phyloP scores from a whole-genome alignment of 1,284 basidiomycete genomes.

The Fistulinella cinereoalba region DNA sequence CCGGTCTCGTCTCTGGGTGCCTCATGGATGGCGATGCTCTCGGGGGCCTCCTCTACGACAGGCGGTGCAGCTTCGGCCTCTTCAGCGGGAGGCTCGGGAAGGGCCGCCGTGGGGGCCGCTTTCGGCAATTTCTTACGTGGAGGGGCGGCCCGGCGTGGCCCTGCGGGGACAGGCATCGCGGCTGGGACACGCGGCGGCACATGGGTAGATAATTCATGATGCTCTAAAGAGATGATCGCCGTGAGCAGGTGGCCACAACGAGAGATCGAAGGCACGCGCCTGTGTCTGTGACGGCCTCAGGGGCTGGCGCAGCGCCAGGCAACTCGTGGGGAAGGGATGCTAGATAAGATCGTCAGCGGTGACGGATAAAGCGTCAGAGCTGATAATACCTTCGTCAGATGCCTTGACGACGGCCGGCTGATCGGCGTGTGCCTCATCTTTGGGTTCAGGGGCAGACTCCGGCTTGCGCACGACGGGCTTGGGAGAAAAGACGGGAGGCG shows the following conservation, averaged over 20 bases:
- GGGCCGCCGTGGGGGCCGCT: constrained; percentile 31
- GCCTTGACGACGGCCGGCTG: constrained; percentile 7
- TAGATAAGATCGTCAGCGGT: constrained; percentile 7
- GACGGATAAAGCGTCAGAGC: neutral
- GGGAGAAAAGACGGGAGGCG: constrained; percentile 62
- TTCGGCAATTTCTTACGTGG: constrained; percentile 63
- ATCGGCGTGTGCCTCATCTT: constrained; percentile 21
- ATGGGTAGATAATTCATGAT: constrained; percentile 27
- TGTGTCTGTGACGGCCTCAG: constrained; percentile 8
- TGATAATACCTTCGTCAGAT: constrained; percentile 18
- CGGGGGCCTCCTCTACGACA: constrained; percentile 1
- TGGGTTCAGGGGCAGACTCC: constrained; percentile 11
- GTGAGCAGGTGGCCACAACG: neutral
- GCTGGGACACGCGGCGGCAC: constrained; percentile 36
- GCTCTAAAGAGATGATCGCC: constrained; percentile 9
- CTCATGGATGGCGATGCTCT: neutral
- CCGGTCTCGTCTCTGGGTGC: constrained; percentile 11
- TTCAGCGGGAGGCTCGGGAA: constrained; percentile 28
- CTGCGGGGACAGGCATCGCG: constrained; percentile 73
- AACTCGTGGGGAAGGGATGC: constrained; percentile 12
- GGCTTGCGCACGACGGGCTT: constrained; percentile 39
- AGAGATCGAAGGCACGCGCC: constrained; percentile 10
- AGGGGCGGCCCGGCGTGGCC: constrained; percentile 63
- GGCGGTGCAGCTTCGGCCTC: constrained; percentile 9
- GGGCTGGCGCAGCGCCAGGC: neutral